Evolutionary conservation across 495 filamentous ascomycete species (phyloP), one percentile per base, ranked within the genome.

Genomic region (Lasiosphaeria ovina): DNA sequence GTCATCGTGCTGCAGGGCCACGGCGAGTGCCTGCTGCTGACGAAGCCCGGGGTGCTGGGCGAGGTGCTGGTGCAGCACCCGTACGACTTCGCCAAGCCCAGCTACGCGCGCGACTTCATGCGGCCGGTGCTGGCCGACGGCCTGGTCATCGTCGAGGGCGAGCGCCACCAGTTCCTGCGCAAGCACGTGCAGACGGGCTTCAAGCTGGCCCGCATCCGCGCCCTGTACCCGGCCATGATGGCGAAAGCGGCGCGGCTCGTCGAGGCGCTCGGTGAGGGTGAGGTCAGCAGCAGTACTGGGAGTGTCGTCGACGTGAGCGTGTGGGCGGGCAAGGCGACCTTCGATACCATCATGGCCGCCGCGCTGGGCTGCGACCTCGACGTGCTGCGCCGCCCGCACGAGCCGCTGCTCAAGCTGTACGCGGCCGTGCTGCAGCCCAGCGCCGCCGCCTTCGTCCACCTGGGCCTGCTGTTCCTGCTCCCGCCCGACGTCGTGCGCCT

Each of bases 181-280:
- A 91, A 87, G 66, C 85, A 87, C 53, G 79, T 95, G 5, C 83
- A 88, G 79, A 91, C 90, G 3, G 92, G 91, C 1, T 97, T 96
- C 67, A 78, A 87, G 6, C 94, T 87, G 67, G 81, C 89, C 16
- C 92, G 95, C 64, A 76, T 96, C 66, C 93, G 93, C 66, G 84
- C 93, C 55, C 79, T 96, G 1, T 93, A 93, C 54, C 87, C 91
- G 0, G 69, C 86, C 5, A 95, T 96, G 75, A 96, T 90, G 90
- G 53, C 66, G 35, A 95, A 93, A 72, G 70, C 75, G 11, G 63
- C 72, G 12, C 72, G 76, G 12, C 36, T 63, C 32, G 52, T 34
- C 16, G 33, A 50, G 6, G 45, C 3, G 9, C 59, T 67, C 11
- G 45, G 24, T 24, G 24, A 51, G n/a, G 58, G 70, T 38, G 83